Evolutionary conservation across 129 eudicot genomes (phyloP), one percentile per base, ranked within the genome.

Genomic region (Flaveria sonorensis): DNA sequence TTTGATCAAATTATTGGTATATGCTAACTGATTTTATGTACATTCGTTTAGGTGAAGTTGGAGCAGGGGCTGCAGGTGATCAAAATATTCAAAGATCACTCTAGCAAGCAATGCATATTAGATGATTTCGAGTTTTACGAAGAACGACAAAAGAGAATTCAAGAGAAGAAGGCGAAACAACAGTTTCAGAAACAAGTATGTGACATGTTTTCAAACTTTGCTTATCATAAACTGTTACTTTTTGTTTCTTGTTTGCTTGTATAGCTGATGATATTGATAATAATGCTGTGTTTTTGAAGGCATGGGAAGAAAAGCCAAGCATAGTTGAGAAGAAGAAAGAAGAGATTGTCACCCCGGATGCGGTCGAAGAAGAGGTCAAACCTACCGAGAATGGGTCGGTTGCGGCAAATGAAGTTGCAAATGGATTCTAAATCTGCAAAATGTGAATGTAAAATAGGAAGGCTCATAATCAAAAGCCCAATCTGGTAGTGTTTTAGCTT

Each of bases 111-210:
- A 70, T 81, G 97, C 61, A 84, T 92, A 66, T 81, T 89, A 28
- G 97, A 92, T 76, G 97, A 92, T 75, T 92, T 92, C 80, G 96
- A 89, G 46, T 92, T 92, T 47, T 92, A 92, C 6, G 97, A 92
- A 83, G 89, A 84, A 10, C 77, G 97, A 4, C 90, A 91, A 82
- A 87, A 68, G 83, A 89, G 86, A 79, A 85, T 91, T 48, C 97
- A 89, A 73, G 97, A 91, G 71, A 91, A 91, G 59, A 91, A 91
- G 75, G 88, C 90, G 42, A 91, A 85, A 26, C 90, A 82, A 61
- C 92, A 81, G 72, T 88, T 63, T 61, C 97, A 83, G 73, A 90
- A 83, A 53, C 96, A 89, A 85, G 93, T 73, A 76, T 83, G 88
- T 66, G 71, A 40, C 71, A 18, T 13, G 85, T 85, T n/a, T 45